phyloP scores from a whole-genome alignment of 495 filamentous ascomycete species.

The Aspergillus olivimuriae region DNA sequence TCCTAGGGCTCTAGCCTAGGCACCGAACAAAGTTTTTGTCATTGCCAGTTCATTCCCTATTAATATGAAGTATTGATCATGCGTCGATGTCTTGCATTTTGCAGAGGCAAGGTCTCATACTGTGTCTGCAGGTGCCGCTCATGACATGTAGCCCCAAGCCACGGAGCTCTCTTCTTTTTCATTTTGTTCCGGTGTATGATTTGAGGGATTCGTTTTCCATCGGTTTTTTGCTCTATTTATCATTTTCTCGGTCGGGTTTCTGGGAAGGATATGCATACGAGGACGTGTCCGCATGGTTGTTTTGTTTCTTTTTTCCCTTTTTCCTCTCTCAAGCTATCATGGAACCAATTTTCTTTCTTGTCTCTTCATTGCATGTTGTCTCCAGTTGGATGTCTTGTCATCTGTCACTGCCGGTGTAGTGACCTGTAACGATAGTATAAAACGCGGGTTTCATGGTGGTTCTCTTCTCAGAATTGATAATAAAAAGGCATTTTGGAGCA shows the following conservation, averaged over 20 bases:
- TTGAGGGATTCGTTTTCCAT: slow-evolving; percentile 16
- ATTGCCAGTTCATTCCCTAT: slow-evolving; percentile 9
- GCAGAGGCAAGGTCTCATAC: slow-evolving; percentile 19
- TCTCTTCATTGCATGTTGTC: slow-evolving; percentile 11
- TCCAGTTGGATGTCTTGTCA: slow-evolving; percentile 12
- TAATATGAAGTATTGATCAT: slow-evolving; percentile 21
- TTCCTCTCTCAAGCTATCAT: slow-evolving; percentile 13
- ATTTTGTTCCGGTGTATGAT: slow-evolving; percentile 18
- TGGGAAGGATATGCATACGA: slow-evolving; percentile 23
- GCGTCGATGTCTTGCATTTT: slow-evolving; percentile 22
- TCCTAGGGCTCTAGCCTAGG: slow-evolving; percentile 35
- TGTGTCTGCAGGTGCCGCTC: slow-evolving; percentile 24
- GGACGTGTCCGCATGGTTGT: slow-evolving; percentile 20
- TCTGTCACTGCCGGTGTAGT: slow-evolving; percentile 11
- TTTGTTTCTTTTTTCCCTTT: background rate
- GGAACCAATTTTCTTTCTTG: slow-evolving; percentile 10
- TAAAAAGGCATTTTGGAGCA: no score
- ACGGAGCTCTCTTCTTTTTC: no score
- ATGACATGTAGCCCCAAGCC: slow-evolving; percentile 17
- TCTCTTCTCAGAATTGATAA: background rate
- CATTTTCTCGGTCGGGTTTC: slow-evolving; percentile 28
- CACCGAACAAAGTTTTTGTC: slow-evolving; percentile 11
- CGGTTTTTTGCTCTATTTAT: slow-evolving; percentile 25
- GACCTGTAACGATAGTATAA: slow-evolving; percentile 38
- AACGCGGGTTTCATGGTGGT: slow-evolving; percentile 17